Conservation (phyloP, 768 basidiomycete species). For the Hydnomerulius pinastri region DNA sequence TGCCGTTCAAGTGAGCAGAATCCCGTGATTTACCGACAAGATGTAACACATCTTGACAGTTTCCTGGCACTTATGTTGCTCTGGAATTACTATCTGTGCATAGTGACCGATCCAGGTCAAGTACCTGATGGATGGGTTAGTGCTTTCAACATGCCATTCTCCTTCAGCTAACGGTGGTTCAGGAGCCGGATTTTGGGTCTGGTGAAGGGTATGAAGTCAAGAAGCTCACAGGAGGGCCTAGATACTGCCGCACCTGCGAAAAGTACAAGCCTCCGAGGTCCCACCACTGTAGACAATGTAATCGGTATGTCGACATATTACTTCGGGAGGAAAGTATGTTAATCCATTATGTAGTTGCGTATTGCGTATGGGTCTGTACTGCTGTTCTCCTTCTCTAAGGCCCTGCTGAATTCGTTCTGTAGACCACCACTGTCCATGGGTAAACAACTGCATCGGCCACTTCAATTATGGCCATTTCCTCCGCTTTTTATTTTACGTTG, state of each 20-base stretch:
- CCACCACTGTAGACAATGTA: slow-evolving; percentile 92
- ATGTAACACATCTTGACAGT: slow-evolving; percentile 42
- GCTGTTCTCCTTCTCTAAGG: not conserved
- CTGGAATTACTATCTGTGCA: slow-evolving; percentile 88
- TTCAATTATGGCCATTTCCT: slow-evolving; percentile 88
- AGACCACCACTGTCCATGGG: slow-evolving; percentile 95
- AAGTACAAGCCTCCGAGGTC: slow-evolving; percentile 85
- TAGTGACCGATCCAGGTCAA: slow-evolving; percentile 79
- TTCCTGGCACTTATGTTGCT: slow-evolving; percentile 72
- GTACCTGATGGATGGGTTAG: slow-evolving; percentile 82
- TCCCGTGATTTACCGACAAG: not conserved
- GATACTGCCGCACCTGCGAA: slow-evolving; percentile 86
- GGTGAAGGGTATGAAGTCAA: slow-evolving; percentile 87
- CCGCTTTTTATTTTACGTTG: slow-evolving; percentile 91
- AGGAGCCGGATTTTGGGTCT: slow-evolving; percentile 70
- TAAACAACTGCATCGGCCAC: slow-evolving; percentile 93
- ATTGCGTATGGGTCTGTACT: slow-evolving; percentile 78
- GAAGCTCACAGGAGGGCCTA: slow-evolving; percentile 76
- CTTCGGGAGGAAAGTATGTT: not conserved
- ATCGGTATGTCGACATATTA: slow-evolving; percentile 51
- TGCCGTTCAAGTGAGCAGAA: slow-evolving; percentile 84
- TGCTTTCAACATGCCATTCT: not conserved
- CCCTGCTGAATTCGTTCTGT: slow-evolving; percentile 6
- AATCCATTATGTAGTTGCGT: slow-evolving; percentile 56
- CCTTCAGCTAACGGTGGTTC: slow-evolving; percentile 7